Base-by-base conservation (phyloP, 2,329 filamentous ascomycete species). In the Penicillium brasilianum region DNA sequence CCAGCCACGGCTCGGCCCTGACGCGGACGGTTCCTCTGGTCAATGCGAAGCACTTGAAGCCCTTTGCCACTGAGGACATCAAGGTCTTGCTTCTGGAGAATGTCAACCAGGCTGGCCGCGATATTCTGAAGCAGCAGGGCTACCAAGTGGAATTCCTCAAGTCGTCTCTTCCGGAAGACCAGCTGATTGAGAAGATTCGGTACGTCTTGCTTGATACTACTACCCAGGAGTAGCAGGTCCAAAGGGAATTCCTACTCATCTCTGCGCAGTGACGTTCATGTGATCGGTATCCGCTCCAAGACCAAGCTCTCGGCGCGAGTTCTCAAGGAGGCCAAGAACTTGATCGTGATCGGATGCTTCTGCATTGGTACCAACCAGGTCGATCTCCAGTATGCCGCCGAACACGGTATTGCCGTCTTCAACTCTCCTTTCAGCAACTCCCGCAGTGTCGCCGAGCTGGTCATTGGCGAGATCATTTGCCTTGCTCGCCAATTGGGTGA, bases 351-450 rank as follows among this genome's bases (percentile, higher is more conserved):
- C 70, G 95, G 95, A 63, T 99, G 95, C 82, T 99, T 99, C 85
- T 99, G 95, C 78, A 99, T 99, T 72, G 95, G 95, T 67, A 99
- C 95, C 59, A 98, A 80, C 65, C 78, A 79, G 66, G 77, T 80
- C 32, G 77, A 80, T 61, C 74, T 80, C 28, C 77, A 80, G 65
- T 80, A 77, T 70, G 77, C 77, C 5, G 77, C 77, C n/a, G 74
- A 77, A 18, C 74, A 80, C 62, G 78, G 95, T 68, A 97, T 98
- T 76, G 93, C 93, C 37, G 95, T 99, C 66, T 99, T 99, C 87
- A 99, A 99, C 82, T 98, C 95, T 49, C 95, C 95, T 1, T 99
- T 99, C 80, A 93, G 91, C 81, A 99, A 99, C 81, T 98, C 94
- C 9, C 90, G 95, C 76, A 96, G 92, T 76, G 95, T 99, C 55